Evolutionary conservation across 495 filamentous ascomycete genomes (phyloP).

Genomic region (Tuber aestivum): DNA sequence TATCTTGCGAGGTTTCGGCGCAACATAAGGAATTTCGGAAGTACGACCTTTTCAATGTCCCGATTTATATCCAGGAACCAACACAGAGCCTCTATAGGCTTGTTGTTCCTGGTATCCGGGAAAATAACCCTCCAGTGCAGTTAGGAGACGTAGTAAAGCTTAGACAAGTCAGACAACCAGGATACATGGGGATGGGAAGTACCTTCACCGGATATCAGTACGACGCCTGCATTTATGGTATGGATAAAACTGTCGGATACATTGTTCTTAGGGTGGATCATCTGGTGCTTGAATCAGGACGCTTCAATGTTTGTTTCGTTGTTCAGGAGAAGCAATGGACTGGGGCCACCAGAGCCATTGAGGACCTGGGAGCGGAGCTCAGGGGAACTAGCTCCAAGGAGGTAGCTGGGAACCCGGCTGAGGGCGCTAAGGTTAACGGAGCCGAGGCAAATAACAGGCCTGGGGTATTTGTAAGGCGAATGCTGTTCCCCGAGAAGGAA

Average conservation of each 20-base stretch:
- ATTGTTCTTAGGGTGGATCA: constrained; percentile 43
- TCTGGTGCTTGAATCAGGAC: constrained; percentile 40
- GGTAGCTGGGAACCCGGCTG: constrained; percentile 33
- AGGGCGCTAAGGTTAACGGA: constrained; percentile 26
- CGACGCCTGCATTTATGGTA: constrained; percentile 43
- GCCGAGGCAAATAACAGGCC: constrained; percentile 13
- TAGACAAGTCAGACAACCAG: constrained; percentile 43
- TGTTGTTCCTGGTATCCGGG: constrained; percentile 46
- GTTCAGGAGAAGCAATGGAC: constrained; percentile 40
- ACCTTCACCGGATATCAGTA: constrained; percentile 41
- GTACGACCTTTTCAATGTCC: constrained; percentile 41
- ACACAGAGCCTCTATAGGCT: constrained; percentile 35
- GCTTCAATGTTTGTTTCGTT: constrained; percentile 45
- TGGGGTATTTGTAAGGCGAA: constrained; percentile 47
- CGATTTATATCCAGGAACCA: constrained; percentile 31
- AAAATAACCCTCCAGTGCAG: constrained; percentile 46
- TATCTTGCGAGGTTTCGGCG: constrained; percentile 29
- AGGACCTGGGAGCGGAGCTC: constrained; percentile 38
- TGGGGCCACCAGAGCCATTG: constrained; percentile 37
- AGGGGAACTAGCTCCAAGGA: constrained; percentile 28
- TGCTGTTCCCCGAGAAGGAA: constrained; percentile 49
- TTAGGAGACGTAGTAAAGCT: constrained; percentile 47
- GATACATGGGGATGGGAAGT: constrained; percentile 26
- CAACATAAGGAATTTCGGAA: constrained; percentile 35
- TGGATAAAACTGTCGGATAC: constrained; percentile 43